Conservation (phyloP, 345 rosid genomes). For the Mangifera indica region DNA sequence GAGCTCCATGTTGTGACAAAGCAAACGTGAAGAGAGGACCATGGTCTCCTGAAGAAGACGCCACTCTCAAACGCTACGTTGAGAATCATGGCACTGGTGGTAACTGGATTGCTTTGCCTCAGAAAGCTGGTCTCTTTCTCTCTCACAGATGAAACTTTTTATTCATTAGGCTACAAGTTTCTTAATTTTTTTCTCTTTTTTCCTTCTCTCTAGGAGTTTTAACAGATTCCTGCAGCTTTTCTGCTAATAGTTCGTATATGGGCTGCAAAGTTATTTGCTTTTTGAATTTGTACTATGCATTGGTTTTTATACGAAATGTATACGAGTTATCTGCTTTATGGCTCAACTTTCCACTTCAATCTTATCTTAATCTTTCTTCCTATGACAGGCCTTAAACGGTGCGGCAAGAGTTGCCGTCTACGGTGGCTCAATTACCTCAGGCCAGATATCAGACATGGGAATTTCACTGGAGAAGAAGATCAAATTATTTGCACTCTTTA, state of each 20-base stretch:
- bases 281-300: background rate
- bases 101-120: slow-evolving; percentile 62
- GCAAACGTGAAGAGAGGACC: slow-evolving; percentile 60
- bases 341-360: too few species aligned
- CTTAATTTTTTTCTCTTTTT: too few species aligned
- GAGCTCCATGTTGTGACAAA: slow-evolving; percentile 71
- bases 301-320: slow-evolving; percentile 2
- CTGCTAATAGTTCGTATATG: slow-evolving; percentile 2
- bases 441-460: slow-evolving; percentile 63
- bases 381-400: slow-evolving; percentile 46
- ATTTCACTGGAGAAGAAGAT: slow-evolving; percentile 59
- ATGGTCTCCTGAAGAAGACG: slow-evolving; percentile 73
- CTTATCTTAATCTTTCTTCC: background rate
- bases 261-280: slow-evolving; percentile 1
- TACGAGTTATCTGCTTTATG: too few species aligned
- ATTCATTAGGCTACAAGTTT: too few species aligned
- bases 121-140: slow-evolving; percentile 47
- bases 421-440: slow-evolving; percentile 63
- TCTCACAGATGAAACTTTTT: too few species aligned
- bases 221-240: background rate
- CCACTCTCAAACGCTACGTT: slow-evolving; percentile 45
- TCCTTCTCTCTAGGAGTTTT: background rate
- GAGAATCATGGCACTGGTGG: slow-evolving; percentile 45
- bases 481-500: slow-evolving; percentile 45
- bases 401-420: slow-evolving; percentile 63